Evolutionary conservation across 345 rosid species (phyloP), one percentile per base, ranked within the genome.

Genomic region (Salix arbutifolia): DNA sequence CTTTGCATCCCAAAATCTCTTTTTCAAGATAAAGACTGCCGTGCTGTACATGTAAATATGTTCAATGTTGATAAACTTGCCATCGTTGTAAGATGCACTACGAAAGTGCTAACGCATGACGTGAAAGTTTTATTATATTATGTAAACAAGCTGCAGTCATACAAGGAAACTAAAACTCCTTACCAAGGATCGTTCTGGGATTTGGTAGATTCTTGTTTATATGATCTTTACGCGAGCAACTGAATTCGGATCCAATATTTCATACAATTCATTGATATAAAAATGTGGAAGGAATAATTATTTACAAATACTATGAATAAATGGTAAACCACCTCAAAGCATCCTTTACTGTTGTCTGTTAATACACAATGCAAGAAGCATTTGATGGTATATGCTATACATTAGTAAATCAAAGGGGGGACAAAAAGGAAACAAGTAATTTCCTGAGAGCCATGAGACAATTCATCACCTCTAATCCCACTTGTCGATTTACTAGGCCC

Each of bases 331-430:
- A 74, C 26, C 46, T 38, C 4, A 9, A 52, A 61, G 18, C 30
- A 52, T 67, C 70, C 28, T 71, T 46, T 16, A 11, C 6, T 21
- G 53, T 18, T 13, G 70, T 58, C 50, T 72, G 62, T 19, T 16
- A 25, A 74, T 80, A 44, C 80, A 86, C 83, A 84, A 76, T 75
- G 74, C 68, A 67, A 71, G 74, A 68, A 81, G 77, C 50, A 70
- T 77, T 74, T 52, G 17, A 48, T 16, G 52, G 30, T 44, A 75
- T 12, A 6, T 65, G 10, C 87, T 79, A 31, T 79, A 81, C 85
- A 86, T 62, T 65, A 68, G 65, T 69, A 65, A 68, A 50, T 8
- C 53, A 78, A 61, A 67, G 16, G 30, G 19, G 35, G 69, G n/a
- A 10, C 16, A 0, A 25, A 56, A 3, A 16, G 30, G 68, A 58